A percentile compares a stretch with the other conserved stretches of the same genome.
Evolutionary conservation across 2,329 filamentous ascomycete species (phyloP).

Genomic region (Pestalotiopsis fici): DNA sequence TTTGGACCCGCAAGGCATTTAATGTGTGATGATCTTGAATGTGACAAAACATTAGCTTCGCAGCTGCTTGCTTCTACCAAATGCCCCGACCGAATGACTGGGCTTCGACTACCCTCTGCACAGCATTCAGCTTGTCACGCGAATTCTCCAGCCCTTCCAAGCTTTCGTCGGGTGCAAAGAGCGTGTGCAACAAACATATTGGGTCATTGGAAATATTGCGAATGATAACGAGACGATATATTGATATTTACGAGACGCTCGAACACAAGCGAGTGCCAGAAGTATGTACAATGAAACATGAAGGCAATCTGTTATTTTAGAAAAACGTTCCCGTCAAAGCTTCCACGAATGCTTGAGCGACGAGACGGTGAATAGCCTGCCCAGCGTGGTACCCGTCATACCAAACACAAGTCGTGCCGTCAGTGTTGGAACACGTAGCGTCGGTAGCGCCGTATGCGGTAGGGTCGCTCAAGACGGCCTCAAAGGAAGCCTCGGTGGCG

Average conservation of each 20-base stretch:
- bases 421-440: conserved; percentile 15
- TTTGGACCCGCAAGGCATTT: too few relatives aligned
- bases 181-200: background rate
- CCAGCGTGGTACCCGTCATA: conserved; percentile 19
- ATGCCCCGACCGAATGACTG: too few relatives aligned
- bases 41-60: too few relatives aligned
- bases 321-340: conserved; percentile 17
- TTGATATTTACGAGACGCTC: background rate
- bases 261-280: background rate
- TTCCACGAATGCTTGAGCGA: conserved; percentile 15
- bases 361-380: conserved; percentile 16
- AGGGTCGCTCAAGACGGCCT: conserved; percentile 14
- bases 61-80: too few relatives aligned
- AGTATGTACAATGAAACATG: background rate
- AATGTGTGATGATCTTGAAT: too few relatives aligned
- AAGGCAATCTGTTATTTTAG: background rate
- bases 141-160: too few relatives aligned
- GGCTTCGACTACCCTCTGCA: too few relatives aligned
- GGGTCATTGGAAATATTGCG: too few relatives aligned
- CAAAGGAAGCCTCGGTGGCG: conserved; percentile 16
- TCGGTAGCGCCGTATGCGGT: conserved; percentile 21
- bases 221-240: too few relatives aligned
- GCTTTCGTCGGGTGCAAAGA: too few relatives aligned
- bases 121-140: too few relatives aligned
- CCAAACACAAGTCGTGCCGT: conserved; percentile 20